Percentiles rank a stretch among this genome's conserved stretches.
Conservation (phyloP, 2,329 filamentous ascomycete genomes). For the Colletotrichum sp. region DNA sequence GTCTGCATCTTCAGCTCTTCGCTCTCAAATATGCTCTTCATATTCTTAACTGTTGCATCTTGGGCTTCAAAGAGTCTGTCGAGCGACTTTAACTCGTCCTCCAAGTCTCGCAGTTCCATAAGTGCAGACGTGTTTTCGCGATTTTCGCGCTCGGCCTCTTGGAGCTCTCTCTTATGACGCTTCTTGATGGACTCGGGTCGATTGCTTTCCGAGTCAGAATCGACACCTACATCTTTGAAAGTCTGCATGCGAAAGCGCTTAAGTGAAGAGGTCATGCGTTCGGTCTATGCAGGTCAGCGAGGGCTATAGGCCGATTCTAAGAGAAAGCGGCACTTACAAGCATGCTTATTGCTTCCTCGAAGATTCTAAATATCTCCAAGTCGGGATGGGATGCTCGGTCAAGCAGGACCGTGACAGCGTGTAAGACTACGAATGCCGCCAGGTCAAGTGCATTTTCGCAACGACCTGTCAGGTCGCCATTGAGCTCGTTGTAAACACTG, state of each 20-base stretch:
- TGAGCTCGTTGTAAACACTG: conserved; percentile 70
- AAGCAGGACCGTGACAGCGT: conserved; percentile 66
- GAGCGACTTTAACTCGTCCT: conserved; percentile 66
- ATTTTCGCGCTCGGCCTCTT: conserved; percentile 58
- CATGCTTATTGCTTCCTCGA: conserved; percentile 70
- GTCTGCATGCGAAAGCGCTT: conserved; percentile 66
- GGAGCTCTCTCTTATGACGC: conserved; percentile 40
- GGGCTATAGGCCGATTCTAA: background rate
- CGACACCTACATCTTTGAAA: conserved; percentile 41
- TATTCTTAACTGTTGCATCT: conserved; percentile 46
- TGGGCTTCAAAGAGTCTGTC: conserved; percentile 64
- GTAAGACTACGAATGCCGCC: conserved; percentile 65
- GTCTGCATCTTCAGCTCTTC: background rate
- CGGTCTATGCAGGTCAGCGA: conserved; percentile 46
- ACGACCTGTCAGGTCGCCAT: conserved; percentile 66
- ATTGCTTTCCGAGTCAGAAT: conserved; percentile 44
- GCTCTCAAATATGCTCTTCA: conserved; percentile 1
- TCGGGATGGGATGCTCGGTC: conserved; percentile 65
- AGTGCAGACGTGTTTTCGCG: conserved; percentile 67
- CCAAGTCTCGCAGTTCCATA: conserved; percentile 67
- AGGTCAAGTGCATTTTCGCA: conserved; percentile 68
- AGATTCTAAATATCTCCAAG: conserved; percentile 68
- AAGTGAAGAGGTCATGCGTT: conserved; percentile 66
- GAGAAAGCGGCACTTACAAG: conserved; percentile 43
- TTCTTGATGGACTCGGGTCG: conserved; percentile 47